Percentiles rank a stretch among this genome's conserved stretches.
phyloP scores from a whole-genome alignment of 805 yeast species.

The Hanseniaspora nectarophila region DNA sequence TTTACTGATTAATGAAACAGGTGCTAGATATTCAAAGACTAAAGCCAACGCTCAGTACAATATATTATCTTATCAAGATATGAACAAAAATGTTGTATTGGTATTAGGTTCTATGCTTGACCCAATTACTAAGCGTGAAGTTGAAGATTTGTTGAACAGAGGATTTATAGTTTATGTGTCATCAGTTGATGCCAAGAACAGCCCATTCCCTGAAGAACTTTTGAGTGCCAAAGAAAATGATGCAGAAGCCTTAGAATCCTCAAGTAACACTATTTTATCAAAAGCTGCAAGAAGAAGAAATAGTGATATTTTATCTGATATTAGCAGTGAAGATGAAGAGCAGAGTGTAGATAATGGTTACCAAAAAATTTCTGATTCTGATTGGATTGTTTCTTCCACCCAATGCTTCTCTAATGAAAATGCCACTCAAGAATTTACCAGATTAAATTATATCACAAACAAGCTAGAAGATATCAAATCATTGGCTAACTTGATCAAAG shows the following conservation, averaged over 20 bases:
- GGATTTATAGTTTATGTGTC: conserved; percentile 27
- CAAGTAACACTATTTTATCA: background rate
- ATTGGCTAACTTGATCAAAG: background rate
- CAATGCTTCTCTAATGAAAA: conserved; percentile 10
- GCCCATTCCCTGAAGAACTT: conserved; percentile 6
- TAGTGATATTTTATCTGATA: conserved; percentile 9
- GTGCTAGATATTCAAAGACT: conserved; percentile 2
- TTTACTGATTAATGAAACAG: conserved; percentile 3
- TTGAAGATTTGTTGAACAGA: conserved; percentile 28
- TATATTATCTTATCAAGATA: conserved; percentile 8
- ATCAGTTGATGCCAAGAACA: conserved; percentile 16
- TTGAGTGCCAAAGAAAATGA: conserved; percentile 25
- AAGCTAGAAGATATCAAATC: conserved; percentile 1
- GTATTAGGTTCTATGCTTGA: conserved; percentile 28
- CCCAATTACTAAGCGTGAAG: conserved; percentile 29
- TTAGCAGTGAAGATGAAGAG: conserved; percentile 13
- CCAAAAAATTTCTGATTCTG: conserved; percentile 10
- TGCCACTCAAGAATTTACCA: conserved; percentile 7
- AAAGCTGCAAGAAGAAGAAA: background rate
- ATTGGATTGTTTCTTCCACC: conserved; percentile 11
- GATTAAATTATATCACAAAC: conserved; percentile 13
- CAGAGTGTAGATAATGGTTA: background rate
- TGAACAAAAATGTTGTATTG: conserved; percentile 17
- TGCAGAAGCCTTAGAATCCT: conserved; percentile 20
- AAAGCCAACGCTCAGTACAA: conserved; percentile 1